These are phyloP conservation scores for Exophiala bonariae DNA, from an alignment of 2,329 filamentous ascomycete species.

Conservation along the genomic window DNA sequence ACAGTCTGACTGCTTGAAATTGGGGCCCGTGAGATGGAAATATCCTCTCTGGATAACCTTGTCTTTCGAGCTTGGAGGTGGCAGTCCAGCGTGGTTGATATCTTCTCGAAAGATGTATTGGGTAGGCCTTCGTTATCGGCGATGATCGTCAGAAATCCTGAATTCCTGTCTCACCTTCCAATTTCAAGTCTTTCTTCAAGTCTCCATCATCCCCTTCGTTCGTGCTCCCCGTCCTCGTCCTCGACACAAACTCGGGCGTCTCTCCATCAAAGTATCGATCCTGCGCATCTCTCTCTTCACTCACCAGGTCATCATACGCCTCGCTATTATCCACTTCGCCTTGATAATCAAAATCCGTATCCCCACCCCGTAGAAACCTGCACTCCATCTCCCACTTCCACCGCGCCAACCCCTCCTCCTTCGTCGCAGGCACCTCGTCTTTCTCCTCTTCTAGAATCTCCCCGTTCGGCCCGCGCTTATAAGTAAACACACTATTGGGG, in stretches of 20 bases:
- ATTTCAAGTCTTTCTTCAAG: conserved; percentile 27
- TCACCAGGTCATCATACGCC: conserved; percentile 65
- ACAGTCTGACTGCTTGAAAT: conserved; percentile 25
- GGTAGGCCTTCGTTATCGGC: neutral
- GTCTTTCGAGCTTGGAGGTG: too few relatives aligned
- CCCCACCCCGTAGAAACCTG: conserved; percentile 72
- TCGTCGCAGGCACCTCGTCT: conserved; percentile 58
- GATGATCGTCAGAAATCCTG: conserved; percentile 62
- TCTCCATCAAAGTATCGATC: conserved; percentile 81
- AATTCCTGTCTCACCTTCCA: conserved; percentile 65
- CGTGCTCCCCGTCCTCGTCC: conserved; percentile 48
- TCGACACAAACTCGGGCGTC: conserved; percentile 66
- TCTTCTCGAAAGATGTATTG: neutral
- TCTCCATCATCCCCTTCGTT: conserved; percentile 33
- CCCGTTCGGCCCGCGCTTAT: conserved; percentile 52
- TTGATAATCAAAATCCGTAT: conserved; percentile 76
- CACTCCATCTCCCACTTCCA: conserved; percentile 74
- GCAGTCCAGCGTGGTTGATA: neutral
- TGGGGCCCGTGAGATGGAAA: too few relatives aligned
- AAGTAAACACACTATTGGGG: conserved; percentile 51
- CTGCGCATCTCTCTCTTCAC: conserved; percentile 62
- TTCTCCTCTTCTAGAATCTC: conserved; percentile 60
- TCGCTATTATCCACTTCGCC: conserved; percentile 71
- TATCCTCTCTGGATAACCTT: too few relatives aligned
- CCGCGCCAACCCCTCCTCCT: conserved; percentile 65